phyloP scores from a whole-genome alignment of 345 rosid genomes.

The Eucalyptus caleyi region DNA sequence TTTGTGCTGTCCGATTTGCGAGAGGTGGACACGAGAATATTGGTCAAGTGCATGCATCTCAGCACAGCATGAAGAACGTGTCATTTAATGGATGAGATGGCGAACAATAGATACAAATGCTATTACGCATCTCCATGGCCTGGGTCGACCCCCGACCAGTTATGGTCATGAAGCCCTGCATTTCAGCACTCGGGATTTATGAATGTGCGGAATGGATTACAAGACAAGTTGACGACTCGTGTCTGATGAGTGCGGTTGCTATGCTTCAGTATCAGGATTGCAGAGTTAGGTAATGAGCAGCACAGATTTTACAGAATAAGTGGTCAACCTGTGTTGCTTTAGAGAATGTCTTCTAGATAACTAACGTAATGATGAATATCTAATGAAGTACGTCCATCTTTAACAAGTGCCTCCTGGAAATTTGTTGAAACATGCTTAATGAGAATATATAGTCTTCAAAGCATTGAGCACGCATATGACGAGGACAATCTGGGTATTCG shows the following conservation, averaged over 20 bases:
- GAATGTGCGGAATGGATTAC: neutral
- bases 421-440: neutral
- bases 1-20: neutral
- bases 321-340: neutral
- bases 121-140: neutral
- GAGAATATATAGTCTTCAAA: neutral
- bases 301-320: neutral
- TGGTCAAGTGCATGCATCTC: neutral
- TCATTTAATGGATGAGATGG: neutral
- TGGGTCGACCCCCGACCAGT: neutral
- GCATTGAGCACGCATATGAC: neutral
- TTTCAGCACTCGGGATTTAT: neutral
- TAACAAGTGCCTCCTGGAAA: neutral
- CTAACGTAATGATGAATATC: neutral
- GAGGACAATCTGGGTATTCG: neutral
- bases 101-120: rapidly evolving
- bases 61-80: neutral
- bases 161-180: neutral
- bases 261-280: neutral
- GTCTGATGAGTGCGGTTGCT: neutral
- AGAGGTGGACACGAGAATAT: neutral
- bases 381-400: neutral
- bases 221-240: neutral
- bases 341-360: neutral
- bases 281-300: neutral